These are phyloP conservation scores for Phycomyces blakesleeanus DNA, from an alignment of 192 early-diverging fungal genomes.

Conservation along the genomic window DNA sequence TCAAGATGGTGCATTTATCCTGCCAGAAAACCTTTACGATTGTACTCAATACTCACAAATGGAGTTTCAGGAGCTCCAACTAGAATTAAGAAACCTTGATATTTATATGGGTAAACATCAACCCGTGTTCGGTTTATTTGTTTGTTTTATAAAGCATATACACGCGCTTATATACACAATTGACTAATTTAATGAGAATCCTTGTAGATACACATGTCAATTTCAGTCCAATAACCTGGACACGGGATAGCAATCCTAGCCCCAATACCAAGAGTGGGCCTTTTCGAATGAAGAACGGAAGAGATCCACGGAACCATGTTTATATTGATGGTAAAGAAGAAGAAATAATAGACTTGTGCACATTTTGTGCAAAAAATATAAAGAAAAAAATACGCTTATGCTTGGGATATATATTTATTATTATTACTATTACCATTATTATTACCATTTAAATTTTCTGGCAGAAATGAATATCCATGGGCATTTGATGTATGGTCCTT, in stretches of 20 bases:
- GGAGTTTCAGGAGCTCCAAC: constrained; percentile 58
- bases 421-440: too few species aligned
- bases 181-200: too few species aligned
- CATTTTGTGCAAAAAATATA: too few species aligned
- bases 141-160: too few species aligned
- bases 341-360: too few species aligned
- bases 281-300: constrained; percentile 27
- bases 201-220: constrained; percentile 51
- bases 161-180: too few species aligned
- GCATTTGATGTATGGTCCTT: constrained; percentile 67
- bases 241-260: constrained; percentile 31
- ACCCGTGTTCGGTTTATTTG: too few species aligned
- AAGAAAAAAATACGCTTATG: too few species aligned
- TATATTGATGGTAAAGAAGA: constrained; percentile 50
- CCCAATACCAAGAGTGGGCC: constrained; percentile 15
- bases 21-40: constrained; percentile 62
- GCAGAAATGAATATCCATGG: constrained; percentile 53
- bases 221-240: constrained; percentile 56
- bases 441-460: too few species aligned
- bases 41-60: constrained; percentile 47
- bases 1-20: constrained; percentile 44
- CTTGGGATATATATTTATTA: too few species aligned
- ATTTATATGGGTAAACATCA: constrained; percentile 54
- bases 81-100: constrained; percentile 61
- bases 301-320: constrained; percentile 44